These are phyloP conservation scores for Butyriboletus loyo DNA, from an alignment of 768 basidiomycete species.

Conservation along the genomic window DNA sequence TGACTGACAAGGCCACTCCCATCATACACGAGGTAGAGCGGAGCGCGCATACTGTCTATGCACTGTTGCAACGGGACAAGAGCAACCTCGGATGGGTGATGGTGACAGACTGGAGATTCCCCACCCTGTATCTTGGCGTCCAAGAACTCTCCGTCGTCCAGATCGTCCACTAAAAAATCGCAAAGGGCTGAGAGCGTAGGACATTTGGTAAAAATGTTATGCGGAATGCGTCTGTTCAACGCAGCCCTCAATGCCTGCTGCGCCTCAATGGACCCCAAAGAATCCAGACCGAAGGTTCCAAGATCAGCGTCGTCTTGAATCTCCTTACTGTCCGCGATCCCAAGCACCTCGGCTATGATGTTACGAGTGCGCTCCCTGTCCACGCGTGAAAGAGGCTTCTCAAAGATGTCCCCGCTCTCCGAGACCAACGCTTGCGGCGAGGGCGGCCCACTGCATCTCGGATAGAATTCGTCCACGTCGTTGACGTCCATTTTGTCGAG, in stretches of 20 bases:
- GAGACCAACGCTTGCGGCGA: constrained; percentile 42
- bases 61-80: constrained; percentile 40
- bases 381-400: neutral
- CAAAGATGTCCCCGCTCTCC: constrained; percentile 19
- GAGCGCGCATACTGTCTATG: constrained; percentile 23
- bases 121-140: neutral
- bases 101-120: neutral
- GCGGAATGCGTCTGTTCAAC: constrained; percentile 42
- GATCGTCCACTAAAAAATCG: constrained; percentile 8
- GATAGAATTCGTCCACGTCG: constrained; percentile 2
- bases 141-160: neutral
- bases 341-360: constrained; percentile 46
- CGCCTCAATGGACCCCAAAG: constrained; percentile 61
- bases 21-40: constrained; percentile 69
- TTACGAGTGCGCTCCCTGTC: constrained; percentile 29
- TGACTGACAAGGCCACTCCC: constrained; percentile 62
- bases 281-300: constrained; percentile 56
- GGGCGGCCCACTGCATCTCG: constrained; percentile 18
- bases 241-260: constrained; percentile 44
- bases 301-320: constrained; percentile 48
- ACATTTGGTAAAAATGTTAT: constrained; percentile 39
- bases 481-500: constrained; percentile 13
- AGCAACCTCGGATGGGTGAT: constrained; percentile 24
- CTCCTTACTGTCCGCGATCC: constrained; percentile 26
- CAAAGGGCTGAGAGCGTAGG: constrained; percentile 34